phyloP scores from a whole-genome alignment of 2,329 filamentous ascomycete species.

The Diaporthe humulicola region DNA sequence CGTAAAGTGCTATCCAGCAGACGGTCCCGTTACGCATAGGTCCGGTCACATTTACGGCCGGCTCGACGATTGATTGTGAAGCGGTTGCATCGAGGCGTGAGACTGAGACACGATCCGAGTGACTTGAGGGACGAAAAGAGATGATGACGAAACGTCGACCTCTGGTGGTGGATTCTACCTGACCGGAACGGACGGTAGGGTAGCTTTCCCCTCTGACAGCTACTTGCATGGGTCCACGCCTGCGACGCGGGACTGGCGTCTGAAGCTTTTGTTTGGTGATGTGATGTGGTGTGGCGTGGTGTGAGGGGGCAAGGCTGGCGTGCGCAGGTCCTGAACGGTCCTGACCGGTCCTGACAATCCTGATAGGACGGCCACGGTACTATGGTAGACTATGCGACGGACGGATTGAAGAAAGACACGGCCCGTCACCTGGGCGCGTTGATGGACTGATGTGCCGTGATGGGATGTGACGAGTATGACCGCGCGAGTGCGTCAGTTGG shows the following conservation, averaged over 20 bases:
- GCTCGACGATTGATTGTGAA: background rate
- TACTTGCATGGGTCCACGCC: background rate
- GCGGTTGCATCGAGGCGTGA: conserved; percentile 8
- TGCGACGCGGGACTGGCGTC: background rate
- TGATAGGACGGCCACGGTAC: too few species aligned
- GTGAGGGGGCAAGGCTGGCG: background rate
- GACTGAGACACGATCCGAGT: conserved; percentile 4
- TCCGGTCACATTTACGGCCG: background rate
- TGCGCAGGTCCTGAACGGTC: background rate
- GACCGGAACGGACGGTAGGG: background rate
- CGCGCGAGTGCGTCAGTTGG: conserved; percentile 6
- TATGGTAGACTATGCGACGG: too few species aligned
- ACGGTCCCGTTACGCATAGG: background rate
- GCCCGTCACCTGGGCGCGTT: background rate
- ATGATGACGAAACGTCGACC: background rate
- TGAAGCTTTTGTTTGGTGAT: background rate
- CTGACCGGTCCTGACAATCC: too few species aligned
- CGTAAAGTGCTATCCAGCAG: background rate
- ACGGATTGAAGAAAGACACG: background rate
- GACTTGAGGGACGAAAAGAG: background rate
- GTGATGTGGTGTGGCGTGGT: background rate
- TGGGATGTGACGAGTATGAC: conserved; percentile 25
- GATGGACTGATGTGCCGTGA: conserved; percentile 19
- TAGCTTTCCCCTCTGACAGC: conserved; percentile 3
- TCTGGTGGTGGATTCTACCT: background rate